Percentiles rank a stretch among this genome's conserved stretches.
Conservation (phyloP, 2,329 filamentous ascomycete genomes). For the Simplicillium aogashimaense region DNA sequence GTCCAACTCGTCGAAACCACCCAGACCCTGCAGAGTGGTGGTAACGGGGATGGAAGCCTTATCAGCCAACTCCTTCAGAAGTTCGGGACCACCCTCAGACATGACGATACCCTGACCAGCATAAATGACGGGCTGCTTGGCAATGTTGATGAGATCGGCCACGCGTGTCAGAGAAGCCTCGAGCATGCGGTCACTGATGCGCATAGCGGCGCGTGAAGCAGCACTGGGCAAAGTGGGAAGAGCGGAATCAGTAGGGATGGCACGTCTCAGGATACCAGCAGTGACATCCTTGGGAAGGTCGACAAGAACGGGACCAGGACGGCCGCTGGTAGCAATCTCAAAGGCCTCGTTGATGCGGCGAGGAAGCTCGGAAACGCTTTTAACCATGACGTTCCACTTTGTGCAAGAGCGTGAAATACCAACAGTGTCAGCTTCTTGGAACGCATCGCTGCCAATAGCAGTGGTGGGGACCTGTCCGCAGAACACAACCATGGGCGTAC, state of each 20-base stretch:
- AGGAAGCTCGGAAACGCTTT: slow-evolving; percentile 86
- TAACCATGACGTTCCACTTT: slow-evolving; percentile 99
- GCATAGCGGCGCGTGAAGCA: slow-evolving; percentile 71
- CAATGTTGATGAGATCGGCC: slow-evolving; percentile 71
- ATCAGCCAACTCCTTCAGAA: slow-evolving; percentile 79
- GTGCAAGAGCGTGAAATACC: slow-evolving; percentile 93
- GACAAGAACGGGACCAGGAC: slow-evolving; percentile 88
- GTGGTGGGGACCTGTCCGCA: slow-evolving; percentile 83
- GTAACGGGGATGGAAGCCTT: slow-evolving; percentile 91
- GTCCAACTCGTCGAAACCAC: slow-evolving; percentile 86
- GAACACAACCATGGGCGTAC: slow-evolving; percentile 94
- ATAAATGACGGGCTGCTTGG: slow-evolving; percentile 93
- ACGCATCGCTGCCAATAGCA: slow-evolving; percentile 89
- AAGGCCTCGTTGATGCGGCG: slow-evolving; percentile 95
- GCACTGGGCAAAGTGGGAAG: slow-evolving; percentile 77
- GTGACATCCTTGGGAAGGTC: slow-evolving; percentile 97
- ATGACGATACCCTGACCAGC: slow-evolving; percentile 84
- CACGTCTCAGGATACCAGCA: slow-evolving; percentile 68
- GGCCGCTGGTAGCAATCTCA: slow-evolving; percentile 89
- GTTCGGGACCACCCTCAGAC: slow-evolving; percentile 64
- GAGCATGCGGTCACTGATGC: slow-evolving; percentile 63
- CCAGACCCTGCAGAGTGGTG: slow-evolving; percentile 88
- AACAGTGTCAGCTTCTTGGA: slow-evolving; percentile 92
- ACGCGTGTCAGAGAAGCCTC: slow-evolving; percentile 65
- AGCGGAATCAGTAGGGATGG: slow-evolving; percentile 68